Percentiles rank a stretch among this genome's conserved stretches.
phyloP scores from a whole-genome alignment of 805 yeast genomes.

The Candida dajiaensis region DNA sequence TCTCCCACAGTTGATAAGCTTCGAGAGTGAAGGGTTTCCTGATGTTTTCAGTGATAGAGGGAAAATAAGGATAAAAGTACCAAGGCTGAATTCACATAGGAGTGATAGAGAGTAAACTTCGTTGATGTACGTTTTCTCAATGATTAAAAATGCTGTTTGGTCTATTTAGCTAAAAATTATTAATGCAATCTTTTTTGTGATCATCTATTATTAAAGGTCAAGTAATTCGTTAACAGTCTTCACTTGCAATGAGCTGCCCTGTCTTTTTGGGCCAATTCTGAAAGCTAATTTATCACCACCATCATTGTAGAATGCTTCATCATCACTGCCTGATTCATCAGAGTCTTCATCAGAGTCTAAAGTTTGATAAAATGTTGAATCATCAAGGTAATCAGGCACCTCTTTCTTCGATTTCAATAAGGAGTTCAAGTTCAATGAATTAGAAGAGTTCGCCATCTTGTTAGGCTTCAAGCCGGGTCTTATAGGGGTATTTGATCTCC shows the following conservation, averaged over 20 bases:
- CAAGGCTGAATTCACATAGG: neutral
- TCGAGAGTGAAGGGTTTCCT: too few species aligned
- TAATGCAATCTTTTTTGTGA: neutral
- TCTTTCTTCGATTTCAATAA: constrained; percentile 18
- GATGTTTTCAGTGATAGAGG: too few species aligned
- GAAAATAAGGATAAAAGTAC: too few species aligned
- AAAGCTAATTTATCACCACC: constrained; percentile 18
- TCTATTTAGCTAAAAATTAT: neutral
- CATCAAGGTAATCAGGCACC: constrained; percentile 21
- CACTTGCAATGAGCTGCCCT: constrained; percentile 14
- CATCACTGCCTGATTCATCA: constrained; percentile 11
- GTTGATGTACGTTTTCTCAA: too few species aligned
- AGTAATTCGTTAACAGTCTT: constrained; percentile 21
- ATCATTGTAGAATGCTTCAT: constrained; percentile 19
- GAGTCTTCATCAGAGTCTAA: constrained; percentile 18
- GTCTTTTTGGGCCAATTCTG: constrained; percentile 19
- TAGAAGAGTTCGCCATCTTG: constrained; percentile 15
- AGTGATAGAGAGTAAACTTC: neutral
- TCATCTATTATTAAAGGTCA: constrained; percentile 7
- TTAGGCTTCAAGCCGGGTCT: constrained; percentile 10
- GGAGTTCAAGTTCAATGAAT: constrained; percentile 18
- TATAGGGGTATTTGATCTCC: constrained; percentile 1
- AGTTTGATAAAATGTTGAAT: constrained; percentile 20
- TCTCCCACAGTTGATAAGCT: too few species aligned
- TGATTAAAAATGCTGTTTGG: neutral